Percentiles rank a stretch among this genome's conserved stretches.
phyloP scores from a whole-genome alignment of 2,329 filamentous ascomycete species.

The Fusarium foetens region DNA sequence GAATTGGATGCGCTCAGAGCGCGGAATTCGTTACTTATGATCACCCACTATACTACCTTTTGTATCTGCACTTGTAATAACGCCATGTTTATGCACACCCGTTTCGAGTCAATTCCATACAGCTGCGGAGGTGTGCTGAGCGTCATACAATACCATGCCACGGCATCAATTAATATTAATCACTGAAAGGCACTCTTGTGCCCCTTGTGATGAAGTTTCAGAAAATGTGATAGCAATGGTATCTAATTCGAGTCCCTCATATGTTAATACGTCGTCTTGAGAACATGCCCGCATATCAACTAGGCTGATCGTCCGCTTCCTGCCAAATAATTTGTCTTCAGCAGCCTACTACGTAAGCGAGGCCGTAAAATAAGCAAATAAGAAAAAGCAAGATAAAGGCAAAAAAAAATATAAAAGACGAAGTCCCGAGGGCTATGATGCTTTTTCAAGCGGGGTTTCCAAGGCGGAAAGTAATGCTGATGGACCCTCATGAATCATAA shows the following conservation, averaged over 20 bases:
- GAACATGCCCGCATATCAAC: not conserved
- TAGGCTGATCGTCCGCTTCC: not conserved
- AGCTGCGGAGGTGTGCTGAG: not conserved
- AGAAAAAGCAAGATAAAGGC: slow-evolving; percentile 25
- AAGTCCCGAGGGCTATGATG: not conserved
- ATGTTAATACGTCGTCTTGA: slow-evolving; percentile 12
- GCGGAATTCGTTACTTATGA: not conserved
- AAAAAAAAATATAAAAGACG: not conserved
- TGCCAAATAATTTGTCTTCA: slow-evolving; percentile 9
- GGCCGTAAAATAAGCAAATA: slow-evolving; percentile 25
- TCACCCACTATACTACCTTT: not conserved
- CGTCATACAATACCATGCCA: not conserved
- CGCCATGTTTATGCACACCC: not conserved
- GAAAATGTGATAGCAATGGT: not conserved
- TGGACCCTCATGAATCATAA: slow-evolving; percentile 19
- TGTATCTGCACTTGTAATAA: not conserved
- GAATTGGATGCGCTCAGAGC: slow-evolving; percentile 1
- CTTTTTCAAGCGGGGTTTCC: slow-evolving; percentile 18
- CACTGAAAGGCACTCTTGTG: not conserved
- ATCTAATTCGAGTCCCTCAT: slow-evolving; percentile 14
- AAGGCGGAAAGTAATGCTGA: slow-evolving; percentile 12
- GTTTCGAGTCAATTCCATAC: not conserved
- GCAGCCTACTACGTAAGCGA: slow-evolving; percentile 12
- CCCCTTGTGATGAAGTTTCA: not conserved
- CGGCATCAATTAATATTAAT: not conserved